Evolutionary conservation across 129 eudicot genomes (phyloP).

Genomic region (Pittosporum tobira): DNA sequence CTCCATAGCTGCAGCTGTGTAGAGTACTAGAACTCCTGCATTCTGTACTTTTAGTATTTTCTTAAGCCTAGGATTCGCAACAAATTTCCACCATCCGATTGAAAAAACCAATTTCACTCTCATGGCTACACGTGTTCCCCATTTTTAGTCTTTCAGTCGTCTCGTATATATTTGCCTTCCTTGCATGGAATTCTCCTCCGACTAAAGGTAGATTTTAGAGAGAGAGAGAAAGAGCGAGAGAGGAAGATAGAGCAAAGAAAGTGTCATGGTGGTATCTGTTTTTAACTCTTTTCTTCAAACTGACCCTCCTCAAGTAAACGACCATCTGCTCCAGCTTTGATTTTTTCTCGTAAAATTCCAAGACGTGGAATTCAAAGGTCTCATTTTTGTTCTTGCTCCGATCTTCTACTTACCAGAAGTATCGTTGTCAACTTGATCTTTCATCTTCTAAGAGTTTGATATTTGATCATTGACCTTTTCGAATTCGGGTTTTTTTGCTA

Average conservation of each 20-base stretch:
- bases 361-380: slow-evolving; percentile 28
- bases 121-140: slow-evolving; percentile 40
- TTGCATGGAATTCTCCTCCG: slow-evolving; percentile 82
- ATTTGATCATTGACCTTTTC: too few relatives aligned
- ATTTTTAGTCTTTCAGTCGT: slow-evolving; percentile 1
- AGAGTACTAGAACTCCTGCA: neutral
- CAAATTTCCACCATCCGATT: slow-evolving; percentile 37
- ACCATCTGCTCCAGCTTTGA: slow-evolving; percentile 16
- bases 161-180: slow-evolving; percentile 33
- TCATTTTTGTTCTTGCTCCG: slow-evolving; percentile 23
- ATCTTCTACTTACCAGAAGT: slow-evolving; percentile 34
- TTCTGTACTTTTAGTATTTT: slow-evolving; percentile 11
- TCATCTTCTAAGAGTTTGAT: slow-evolving; percentile 26
- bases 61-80: slow-evolving; percentile 19
- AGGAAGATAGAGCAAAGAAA: slow-evolving; percentile 44
- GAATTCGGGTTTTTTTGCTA: slow-evolving; percentile 33
- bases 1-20: too few relatives aligned
- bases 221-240: slow-evolving; percentile 34
- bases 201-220: slow-evolving; percentile 17
- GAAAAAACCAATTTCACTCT: slow-evolving; percentile 25
- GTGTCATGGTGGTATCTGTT: slow-evolving; percentile 61
- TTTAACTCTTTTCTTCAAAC: slow-evolving; percentile 2
- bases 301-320: too few relatives aligned
- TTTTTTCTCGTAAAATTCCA: slow-evolving; percentile 26
- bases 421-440: slow-evolving; percentile 37